Percentiles rank a stretch among this genome's conserved stretches.
phyloP scores from a whole-genome alignment of 768 basidiomycete genomes.

The Butyriboletus loyo region DNA sequence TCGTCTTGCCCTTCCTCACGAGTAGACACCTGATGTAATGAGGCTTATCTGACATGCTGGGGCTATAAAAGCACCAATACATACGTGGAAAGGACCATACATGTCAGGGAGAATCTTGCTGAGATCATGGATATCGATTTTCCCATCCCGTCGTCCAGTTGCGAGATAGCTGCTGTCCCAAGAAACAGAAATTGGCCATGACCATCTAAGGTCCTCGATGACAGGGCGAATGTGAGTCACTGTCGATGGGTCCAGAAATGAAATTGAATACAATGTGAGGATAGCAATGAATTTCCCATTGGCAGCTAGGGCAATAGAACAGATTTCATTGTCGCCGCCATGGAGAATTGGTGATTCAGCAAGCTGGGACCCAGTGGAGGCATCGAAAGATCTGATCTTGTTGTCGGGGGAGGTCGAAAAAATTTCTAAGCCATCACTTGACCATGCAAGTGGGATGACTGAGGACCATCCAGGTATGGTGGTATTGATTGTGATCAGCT shows the following conservation, averaged over 20 bases:
- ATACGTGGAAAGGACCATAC: neutral
- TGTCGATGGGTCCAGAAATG: neutral
- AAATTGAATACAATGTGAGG: fast-evolving
- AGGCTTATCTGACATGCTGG: neutral
- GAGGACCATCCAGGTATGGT: fast-evolving
- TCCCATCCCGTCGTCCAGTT: neutral
- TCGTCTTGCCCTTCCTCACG: neutral
- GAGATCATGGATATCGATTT: neutral
- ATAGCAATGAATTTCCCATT: neutral
- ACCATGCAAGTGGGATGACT: neutral
- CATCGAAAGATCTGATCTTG: neutral
- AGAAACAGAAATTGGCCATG: neutral
- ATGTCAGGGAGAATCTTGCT: neutral
- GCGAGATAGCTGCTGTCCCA: neutral
- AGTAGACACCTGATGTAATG: neutral
- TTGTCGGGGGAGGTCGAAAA: neutral
- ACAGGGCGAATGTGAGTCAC: neutral
- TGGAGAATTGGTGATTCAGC: neutral
- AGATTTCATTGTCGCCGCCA: fast-evolving
- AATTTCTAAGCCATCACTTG: neutral
- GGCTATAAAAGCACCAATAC: neutral
- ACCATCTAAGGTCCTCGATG: neutral
- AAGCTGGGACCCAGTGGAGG: neutral
- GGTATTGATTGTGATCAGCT: neutral
- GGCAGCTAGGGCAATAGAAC: neutral